Percentiles rank a stretch among this genome's conserved stretches.
Conservation (phyloP, 495 filamentous ascomycete genomes). For the Melanomma pulvis-pyrius region DNA sequence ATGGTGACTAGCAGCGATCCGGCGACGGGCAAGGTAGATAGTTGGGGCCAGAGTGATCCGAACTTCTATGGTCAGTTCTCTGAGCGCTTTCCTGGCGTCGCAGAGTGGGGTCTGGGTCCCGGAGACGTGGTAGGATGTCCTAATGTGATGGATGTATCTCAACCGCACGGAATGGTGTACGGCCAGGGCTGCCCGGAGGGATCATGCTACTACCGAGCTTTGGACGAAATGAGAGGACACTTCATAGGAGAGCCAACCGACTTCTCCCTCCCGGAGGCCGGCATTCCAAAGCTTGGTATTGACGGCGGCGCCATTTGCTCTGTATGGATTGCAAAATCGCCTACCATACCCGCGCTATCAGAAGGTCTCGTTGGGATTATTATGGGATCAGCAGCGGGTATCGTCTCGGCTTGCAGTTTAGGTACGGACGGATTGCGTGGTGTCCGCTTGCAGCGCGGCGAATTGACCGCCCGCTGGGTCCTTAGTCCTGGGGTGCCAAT, state of each 20-base stretch:
- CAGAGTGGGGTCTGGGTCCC: constrained; percentile 75
- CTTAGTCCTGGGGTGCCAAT: constrained; percentile 93
- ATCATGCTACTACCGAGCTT: constrained; percentile 71
- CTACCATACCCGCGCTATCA: constrained; percentile 68
- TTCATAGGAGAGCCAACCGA: constrained; percentile 62
- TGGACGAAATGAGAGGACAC: constrained; percentile 77
- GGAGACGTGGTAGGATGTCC: constrained; percentile 74
- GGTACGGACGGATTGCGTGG: constrained; percentile 67
- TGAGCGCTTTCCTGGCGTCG: constrained; percentile 70
- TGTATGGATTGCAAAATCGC: constrained; percentile 91
- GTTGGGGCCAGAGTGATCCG: constrained; percentile 78
- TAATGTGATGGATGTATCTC: constrained; percentile 87
- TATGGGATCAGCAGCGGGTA: constrained; percentile 79
- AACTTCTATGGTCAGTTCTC: constrained; percentile 73
- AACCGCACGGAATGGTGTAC: constrained; percentile 78
- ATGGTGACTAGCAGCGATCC: constrained; percentile 75
- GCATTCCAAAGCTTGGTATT: constrained; percentile 71
- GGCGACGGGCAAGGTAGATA: constrained; percentile 73
- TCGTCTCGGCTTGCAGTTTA: constrained; percentile 82
- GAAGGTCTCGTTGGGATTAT: constrained; percentile 80
- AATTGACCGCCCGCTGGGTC: constrained; percentile 82
- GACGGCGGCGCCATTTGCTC: constrained; percentile 66
- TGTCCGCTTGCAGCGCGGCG: constrained; percentile 68
- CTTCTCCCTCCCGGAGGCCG: constrained; percentile 56
- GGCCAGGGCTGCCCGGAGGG: constrained; percentile 85